These are phyloP conservation scores for Ziziphus jujuba DNA, from an alignment of 306 rosid genomes.

Conservation along the genomic window DNA sequence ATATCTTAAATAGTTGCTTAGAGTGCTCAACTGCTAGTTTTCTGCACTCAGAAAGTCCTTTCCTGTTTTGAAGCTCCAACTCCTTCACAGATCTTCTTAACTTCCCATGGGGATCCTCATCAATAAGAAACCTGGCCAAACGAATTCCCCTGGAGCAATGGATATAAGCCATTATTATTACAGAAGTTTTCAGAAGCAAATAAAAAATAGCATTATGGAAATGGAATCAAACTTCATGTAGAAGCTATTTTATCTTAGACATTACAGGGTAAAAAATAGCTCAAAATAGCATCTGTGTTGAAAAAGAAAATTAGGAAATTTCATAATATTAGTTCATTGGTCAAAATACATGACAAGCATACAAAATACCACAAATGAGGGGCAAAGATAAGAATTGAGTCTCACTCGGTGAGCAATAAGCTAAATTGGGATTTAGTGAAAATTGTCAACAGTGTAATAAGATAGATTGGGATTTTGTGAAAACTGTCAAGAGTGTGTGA, in stretches of 20 bases:
- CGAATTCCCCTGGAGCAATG: constrained; percentile 7
- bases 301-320: too few species aligned
- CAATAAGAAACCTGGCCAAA: constrained; percentile 20
- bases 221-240: too few species aligned
- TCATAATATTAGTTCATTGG: neutral
- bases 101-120: constrained; percentile 10
- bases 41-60: constrained; percentile 21
- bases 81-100: constrained; percentile 16
- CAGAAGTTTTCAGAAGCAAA: neutral
- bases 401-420: neutral
- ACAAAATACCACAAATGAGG: neutral
- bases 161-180: neutral
- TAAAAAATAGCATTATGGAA: neutral
- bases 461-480: neutral
- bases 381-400: neutral
- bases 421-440: neutral
- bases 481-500: neutral
- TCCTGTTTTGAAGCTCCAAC: constrained; percentile 13
- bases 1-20: constrained; percentile 20
- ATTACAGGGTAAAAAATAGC: too few species aligned
- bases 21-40: constrained; percentile 16
- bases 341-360: neutral
- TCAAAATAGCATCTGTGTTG: too few species aligned
- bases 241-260: too few species aligned
- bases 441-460: neutral